Conservation (phyloP, 2,329 filamentous ascomycete species). For the Trichothecium roseum region DNA sequence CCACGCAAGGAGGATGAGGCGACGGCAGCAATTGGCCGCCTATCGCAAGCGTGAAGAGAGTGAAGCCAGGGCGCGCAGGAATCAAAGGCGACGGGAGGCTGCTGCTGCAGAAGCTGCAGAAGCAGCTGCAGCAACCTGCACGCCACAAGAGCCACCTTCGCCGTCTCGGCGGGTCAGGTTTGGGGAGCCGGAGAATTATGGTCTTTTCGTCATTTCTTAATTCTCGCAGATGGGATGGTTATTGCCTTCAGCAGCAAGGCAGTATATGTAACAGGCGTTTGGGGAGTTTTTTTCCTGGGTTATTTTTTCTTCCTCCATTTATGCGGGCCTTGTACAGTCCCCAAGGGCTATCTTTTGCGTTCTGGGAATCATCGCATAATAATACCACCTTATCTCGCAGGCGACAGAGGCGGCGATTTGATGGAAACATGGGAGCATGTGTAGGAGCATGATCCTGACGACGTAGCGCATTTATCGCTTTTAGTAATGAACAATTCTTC, state of each 20-base stretch:
- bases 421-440: too few species aligned
- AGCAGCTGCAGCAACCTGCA: neutral
- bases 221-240: too few species aligned
- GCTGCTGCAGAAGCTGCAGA: constrained; percentile 1
- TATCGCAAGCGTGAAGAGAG: constrained; percentile 51
- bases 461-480: too few species aligned
- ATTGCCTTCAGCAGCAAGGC: too few species aligned
- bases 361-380: neutral
- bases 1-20: constrained; percentile 43
- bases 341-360: too few species aligned
- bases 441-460: too few species aligned
- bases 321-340: neutral
- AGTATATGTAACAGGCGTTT: too few species aligned
- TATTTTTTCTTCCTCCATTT: neutral
- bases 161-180: too few species aligned
- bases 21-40: constrained; percentile 50
- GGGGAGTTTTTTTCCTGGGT: neutral
- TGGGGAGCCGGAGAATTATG: too few species aligned
- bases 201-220: too few species aligned
- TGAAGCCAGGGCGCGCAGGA: constrained; percentile 48
- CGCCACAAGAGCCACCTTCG: neutral
- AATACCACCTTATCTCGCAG: neutral
- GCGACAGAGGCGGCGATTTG: too few species aligned
- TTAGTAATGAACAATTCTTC: constrained; percentile 2
- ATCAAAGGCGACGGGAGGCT: constrained; percentile 33